Conservation (phyloP, 371 early-diverging fungal genomes). For the Sporodiniella umbellata region DNA sequence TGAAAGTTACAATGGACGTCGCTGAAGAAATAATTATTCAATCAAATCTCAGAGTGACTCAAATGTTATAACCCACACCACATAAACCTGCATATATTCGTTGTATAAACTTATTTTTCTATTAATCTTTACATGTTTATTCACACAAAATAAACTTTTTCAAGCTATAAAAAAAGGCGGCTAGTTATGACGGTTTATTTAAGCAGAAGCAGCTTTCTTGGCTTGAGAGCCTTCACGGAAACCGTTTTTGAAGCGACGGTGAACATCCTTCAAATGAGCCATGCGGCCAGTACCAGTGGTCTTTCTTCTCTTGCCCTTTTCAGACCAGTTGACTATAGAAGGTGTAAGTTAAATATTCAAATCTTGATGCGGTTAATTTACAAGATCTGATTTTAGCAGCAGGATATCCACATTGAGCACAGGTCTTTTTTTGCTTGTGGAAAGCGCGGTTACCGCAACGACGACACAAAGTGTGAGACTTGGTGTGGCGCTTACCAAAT, state of each 20-base stretch:
- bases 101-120: background rate
- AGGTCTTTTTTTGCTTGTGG: slow-evolving; percentile 99
- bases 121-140: background rate
- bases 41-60: slow-evolving; percentile 51
- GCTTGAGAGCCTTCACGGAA: slow-evolving; percentile 73
- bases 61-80: slow-evolving; percentile 34
- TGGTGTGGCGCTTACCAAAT: slow-evolving; percentile 70
- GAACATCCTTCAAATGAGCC: slow-evolving; percentile 89
- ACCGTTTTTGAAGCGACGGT: slow-evolving; percentile 93
- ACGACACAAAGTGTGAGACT: slow-evolving; percentile 96
- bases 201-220: background rate
- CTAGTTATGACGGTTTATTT: background rate
- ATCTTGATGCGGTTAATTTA: too few species aligned
- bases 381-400: slow-evolving; percentile 93
- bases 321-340: slow-evolving; percentile 93
- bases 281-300: slow-evolving; percentile 98
- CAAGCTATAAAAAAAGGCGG: too few species aligned
- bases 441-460: slow-evolving; percentile 96
- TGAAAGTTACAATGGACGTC: slow-evolving; percentile 60
- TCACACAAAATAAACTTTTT: background rate
- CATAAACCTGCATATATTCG: background rate
- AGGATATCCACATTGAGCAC: slow-evolving; percentile 98
- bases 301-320: slow-evolving; percentile 95
- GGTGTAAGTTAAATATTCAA: too few species aligned
- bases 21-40: slow-evolving; percentile 67